Base-by-base conservation (phyloP, 129 eudicot genomes). In the Pittosporum tobira region DNA sequence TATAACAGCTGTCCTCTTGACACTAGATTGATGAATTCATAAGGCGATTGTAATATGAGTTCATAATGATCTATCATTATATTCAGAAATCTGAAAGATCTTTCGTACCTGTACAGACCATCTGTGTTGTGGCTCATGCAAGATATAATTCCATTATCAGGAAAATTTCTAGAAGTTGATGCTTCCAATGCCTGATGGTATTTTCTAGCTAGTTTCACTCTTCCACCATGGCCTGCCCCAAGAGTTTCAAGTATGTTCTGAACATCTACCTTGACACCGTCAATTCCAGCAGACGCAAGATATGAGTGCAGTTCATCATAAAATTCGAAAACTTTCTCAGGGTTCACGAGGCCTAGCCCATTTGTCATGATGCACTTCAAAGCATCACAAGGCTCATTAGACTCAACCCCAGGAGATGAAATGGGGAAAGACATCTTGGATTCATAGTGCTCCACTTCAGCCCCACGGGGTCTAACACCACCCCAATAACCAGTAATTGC, bases 121-220 rank as follows among this genome's bases (percentile, higher is more conserved):
- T 89, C 95, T 21, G 94, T 85, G 71, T 80, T 82, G 71, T 85
- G 97, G 69, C 95, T 89, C 97, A 89, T 89, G 84, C 97, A 89
- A 38, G 94, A 89, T 52, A 89, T 82, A 40, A 89, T 82, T 38
- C 93, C 97, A 66, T 89, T 89, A 69, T 78, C 94, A 24, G 72
- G 84, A 45, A 89, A 89, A 68, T 89, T 89, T 40, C 78, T 73
- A 7, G 88, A 73, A 62, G 82, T 70, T 3, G 97, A 85, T 40
- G 97, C 94, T 54, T 89, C 95, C 51, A 89, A 55, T 25, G 97
- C 97, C 70, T 80, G 88, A 69, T 85, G 94, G 67, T 80, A 89
- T 70, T 82, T 85, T 68, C 88, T 79, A 0, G 97, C 65, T 57
- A 89, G 88, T 65, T 69, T 89, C 36, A 89, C 82, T 47, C 97